These are phyloP conservation scores for Physcia stellaris DNA, from an alignment of 495 filamentous ascomycete species.

Conservation along the genomic window DNA sequence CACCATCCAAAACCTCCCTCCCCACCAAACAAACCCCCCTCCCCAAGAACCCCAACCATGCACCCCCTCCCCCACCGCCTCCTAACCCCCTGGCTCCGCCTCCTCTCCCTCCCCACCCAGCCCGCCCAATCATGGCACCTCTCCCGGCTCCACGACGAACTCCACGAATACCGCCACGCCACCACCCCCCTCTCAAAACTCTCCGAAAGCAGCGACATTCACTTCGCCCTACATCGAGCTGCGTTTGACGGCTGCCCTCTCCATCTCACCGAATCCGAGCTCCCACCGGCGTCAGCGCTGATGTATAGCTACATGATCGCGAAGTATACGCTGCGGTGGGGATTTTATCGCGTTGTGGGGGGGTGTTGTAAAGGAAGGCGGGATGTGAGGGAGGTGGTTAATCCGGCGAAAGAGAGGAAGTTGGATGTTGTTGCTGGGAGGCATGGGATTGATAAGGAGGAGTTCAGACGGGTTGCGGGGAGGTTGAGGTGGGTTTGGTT, in stretches of 20 bases:
- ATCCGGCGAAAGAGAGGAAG: slow-evolving; percentile 34
- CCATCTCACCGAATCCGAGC: slow-evolving; percentile 21
- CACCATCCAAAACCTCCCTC: no score
- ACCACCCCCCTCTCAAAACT: slow-evolving; percentile 24
- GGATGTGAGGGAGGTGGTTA: slow-evolving; percentile 33
- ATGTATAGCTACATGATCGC: slow-evolving; percentile 36
- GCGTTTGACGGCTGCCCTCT: slow-evolving; percentile 26
- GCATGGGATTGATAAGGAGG: slow-evolving; percentile 26
- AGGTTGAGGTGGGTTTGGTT: slow-evolving; percentile 29
- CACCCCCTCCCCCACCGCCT: slow-evolving; percentile 5
- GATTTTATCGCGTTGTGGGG: slow-evolving; percentile 31
- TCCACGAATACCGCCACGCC: slow-evolving; percentile 25
- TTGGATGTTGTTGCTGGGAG: slow-evolving; percentile 31
- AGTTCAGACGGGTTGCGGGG: slow-evolving; percentile 24
- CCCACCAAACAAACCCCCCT: no score
- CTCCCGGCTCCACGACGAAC: slow-evolving; percentile 32
- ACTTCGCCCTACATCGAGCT: slow-evolving; percentile 35
- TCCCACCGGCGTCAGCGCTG: slow-evolving; percentile 14
- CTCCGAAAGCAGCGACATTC: slow-evolving; percentile 40
- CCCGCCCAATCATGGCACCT: slow-evolving; percentile 30
- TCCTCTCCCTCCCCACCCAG: slow-evolving; percentile 26
- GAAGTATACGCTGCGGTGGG: slow-evolving; percentile 37
- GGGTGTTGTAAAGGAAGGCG: slow-evolving; percentile 23
- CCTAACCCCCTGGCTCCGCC: slow-evolving; percentile 27
- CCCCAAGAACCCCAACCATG: no score